A percentile compares a stretch with the other conserved stretches of the same genome.
These are phyloP conservation scores for Pulveroboletus frians DNA, from an alignment of 768 basidiomycete genomes.

Conservation along the genomic window DNA sequence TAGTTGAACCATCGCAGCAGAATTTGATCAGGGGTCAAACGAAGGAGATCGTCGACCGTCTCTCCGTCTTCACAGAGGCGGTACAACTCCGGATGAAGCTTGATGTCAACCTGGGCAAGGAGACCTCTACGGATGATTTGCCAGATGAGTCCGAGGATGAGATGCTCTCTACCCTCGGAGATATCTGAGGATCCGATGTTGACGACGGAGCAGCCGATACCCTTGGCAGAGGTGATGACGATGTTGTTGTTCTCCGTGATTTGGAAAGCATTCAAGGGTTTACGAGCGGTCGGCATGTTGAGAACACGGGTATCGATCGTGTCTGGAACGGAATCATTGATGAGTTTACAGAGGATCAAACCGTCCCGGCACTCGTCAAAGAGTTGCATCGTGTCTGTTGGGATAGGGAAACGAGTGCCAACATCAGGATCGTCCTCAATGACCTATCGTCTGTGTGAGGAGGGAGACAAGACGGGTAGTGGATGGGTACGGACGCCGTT, in stretches of 20 bases:
- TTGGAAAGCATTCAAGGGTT: slow-evolving; percentile 94
- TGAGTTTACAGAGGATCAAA: slow-evolving; percentile 93
- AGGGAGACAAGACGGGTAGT: background rate
- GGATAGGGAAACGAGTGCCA: slow-evolving; percentile 79
- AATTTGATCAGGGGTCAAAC: slow-evolving; percentile 95
- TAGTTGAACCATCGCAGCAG: slow-evolving; percentile 99
- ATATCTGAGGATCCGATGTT: slow-evolving; percentile 95
- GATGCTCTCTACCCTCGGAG: slow-evolving; percentile 89
- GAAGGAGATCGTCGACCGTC: slow-evolving; percentile 91
- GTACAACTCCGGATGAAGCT: slow-evolving; percentile 95
- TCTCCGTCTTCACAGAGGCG: slow-evolving; percentile 95
- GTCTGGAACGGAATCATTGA: slow-evolving; percentile 99
- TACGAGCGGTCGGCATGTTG: slow-evolving; percentile 77
- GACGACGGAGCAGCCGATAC: slow-evolving; percentile 97
- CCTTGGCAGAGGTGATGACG: slow-evolving; percentile 96
- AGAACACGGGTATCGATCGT: slow-evolving; percentile 98
- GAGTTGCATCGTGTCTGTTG: slow-evolving; percentile 95
- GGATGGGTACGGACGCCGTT: slow-evolving; percentile 63
- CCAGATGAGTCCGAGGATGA: slow-evolving; percentile 98
- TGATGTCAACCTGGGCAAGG: slow-evolving; percentile 94
- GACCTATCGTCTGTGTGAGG: slow-evolving; percentile 48
- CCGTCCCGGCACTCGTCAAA: slow-evolving; percentile 97
- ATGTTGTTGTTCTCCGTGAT: slow-evolving; percentile 99
- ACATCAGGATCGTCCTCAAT: slow-evolving; percentile 89
- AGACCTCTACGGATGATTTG: slow-evolving; percentile 94